A percentile compares a stretch with the other conserved stretches of the same genome.
These are phyloP conservation scores for Suillus brevipes DNA, from an alignment of 768 basidiomycete species.

Conservation along the genomic window DNA sequence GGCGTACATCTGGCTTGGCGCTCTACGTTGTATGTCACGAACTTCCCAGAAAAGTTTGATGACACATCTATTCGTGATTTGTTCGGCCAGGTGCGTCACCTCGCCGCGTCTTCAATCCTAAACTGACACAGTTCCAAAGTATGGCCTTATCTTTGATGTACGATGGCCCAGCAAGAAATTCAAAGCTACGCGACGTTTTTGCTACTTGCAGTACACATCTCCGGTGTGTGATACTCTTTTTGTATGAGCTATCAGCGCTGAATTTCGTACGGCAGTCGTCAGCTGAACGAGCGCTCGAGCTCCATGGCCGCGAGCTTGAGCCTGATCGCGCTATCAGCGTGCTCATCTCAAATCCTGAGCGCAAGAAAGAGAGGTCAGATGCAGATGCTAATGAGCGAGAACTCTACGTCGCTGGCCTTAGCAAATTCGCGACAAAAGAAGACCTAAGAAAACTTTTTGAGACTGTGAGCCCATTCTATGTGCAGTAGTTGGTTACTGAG, in stretches of 20 bases:
- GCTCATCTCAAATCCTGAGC: constrained; percentile 85
- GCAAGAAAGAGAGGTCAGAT: constrained; percentile 89
- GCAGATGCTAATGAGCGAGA: constrained; percentile 81
- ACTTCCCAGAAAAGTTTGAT: constrained; percentile 86
- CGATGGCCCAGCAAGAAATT: constrained; percentile 99
- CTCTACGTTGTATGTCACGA: constrained; percentile 93
- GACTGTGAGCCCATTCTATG: constrained; percentile 49
- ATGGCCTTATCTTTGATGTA: constrained; percentile 88
- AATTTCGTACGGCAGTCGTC: constrained; percentile 41
- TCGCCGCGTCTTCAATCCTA: background rate
- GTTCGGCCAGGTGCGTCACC: constrained; percentile 66
- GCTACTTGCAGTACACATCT: constrained; percentile 88
- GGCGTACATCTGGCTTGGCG: constrained; percentile 90
- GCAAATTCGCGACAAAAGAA: constrained; percentile 69
- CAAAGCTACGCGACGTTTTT: constrained; percentile 87
- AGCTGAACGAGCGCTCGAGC: constrained; percentile 75
- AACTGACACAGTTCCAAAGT: constrained; percentile 45
- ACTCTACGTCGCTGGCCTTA: constrained; percentile 85
- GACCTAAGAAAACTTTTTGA: constrained; percentile 82
- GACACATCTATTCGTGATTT: constrained; percentile 73
- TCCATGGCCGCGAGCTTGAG: constrained; percentile 77
- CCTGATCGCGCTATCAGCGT: constrained; percentile 71
- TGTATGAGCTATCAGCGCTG: background rate
- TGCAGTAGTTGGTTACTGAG: background rate
- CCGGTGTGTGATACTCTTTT: constrained; percentile 56